Conservation (phyloP, 2,329 filamentous ascomycete genomes). For the Coccinonectria pachysandricola region DNA sequence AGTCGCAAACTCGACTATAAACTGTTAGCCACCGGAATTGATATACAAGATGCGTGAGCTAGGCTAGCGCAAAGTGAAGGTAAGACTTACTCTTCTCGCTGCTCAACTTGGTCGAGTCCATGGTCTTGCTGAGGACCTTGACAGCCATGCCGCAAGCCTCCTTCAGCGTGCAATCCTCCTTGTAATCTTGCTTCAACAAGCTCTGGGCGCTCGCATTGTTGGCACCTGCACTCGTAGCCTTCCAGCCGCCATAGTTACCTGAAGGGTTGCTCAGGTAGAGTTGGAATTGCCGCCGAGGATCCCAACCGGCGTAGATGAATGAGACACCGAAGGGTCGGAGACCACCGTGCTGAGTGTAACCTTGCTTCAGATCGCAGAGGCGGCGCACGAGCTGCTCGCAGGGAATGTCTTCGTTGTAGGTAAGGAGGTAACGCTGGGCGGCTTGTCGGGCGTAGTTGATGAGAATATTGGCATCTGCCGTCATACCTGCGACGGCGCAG, state of each 20-base stretch:
- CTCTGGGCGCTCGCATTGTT: slow-evolving; percentile 98
- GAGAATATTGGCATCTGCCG: slow-evolving; percentile 97
- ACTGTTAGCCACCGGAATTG: slow-evolving; percentile 7
- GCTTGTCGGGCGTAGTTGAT: slow-evolving; percentile 99
- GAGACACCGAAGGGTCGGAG: slow-evolving; percentile 96
- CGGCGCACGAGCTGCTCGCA: slow-evolving; percentile 97
- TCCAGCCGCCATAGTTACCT: slow-evolving; percentile 98
- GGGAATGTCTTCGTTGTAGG: slow-evolving; percentile 99
- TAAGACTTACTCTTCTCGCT: slow-evolving; percentile 84
- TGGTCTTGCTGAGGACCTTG: slow-evolving; percentile 99
- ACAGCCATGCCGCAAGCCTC: slow-evolving; percentile 96
- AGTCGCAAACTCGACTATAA: slow-evolving; percentile 88
- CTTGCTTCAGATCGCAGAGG: slow-evolving; percentile 96
- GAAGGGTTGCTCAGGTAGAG: slow-evolving; percentile 98
- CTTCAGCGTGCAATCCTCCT: slow-evolving; percentile 92
- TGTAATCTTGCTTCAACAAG: slow-evolving; percentile 97
- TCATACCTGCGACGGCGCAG: slow-evolving; percentile 98
- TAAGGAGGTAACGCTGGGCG: slow-evolving; percentile 93
- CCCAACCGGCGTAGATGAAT: slow-evolving; percentile 98
- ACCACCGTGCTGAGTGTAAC: slow-evolving; percentile 97
- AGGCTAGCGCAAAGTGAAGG: not conserved
- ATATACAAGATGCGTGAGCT: too few species aligned
- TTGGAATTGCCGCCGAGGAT: slow-evolving; percentile 93
- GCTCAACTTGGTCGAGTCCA: slow-evolving; percentile 98
- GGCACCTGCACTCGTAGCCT: slow-evolving; percentile 92